These are phyloP conservation scores for Russula emetica DNA, from an alignment of 768 basidiomycete genomes.

Conservation along the genomic window DNA sequence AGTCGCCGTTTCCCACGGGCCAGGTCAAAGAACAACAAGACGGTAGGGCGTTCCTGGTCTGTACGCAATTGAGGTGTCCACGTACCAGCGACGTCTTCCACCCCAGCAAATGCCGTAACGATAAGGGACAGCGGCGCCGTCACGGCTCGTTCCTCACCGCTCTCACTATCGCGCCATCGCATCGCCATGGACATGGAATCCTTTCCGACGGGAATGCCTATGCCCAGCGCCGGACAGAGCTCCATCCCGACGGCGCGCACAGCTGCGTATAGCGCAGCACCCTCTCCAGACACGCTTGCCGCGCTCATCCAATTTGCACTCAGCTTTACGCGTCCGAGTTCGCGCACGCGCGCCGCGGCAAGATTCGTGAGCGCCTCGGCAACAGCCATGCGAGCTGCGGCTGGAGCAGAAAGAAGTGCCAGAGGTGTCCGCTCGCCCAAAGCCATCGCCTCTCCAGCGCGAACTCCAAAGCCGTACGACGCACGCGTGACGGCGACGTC, in stretches of 20 bases:
- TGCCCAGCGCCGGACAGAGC: conserved; percentile 85
- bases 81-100: conserved; percentile 69
- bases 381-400: conserved; percentile 94
- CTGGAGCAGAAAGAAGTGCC: conserved; percentile 80
- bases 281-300: conserved; percentile 84
- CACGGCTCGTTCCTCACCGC: conserved; percentile 67
- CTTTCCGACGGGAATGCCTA: conserved; percentile 98
- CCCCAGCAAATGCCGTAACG: conserved; percentile 90
- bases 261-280: conserved; percentile 84
- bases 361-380: conserved; percentile 92
- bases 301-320: conserved; percentile 99
- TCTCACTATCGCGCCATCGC: conserved; percentile 69
- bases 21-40: conserved; percentile 85
- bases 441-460: conserved; percentile 92
- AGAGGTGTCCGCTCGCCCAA: conserved; percentile 96
- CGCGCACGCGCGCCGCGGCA: conserved; percentile 68
- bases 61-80: conserved; percentile 90
- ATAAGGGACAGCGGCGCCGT: conserved; percentile 90
- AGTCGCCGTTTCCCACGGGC: conserved; percentile 76
- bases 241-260: conserved; percentile 89
- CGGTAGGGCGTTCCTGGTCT: conserved; percentile 56
- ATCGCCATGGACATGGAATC: conserved; percentile 99
- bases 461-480: conserved; percentile 85
- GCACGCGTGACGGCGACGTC: conserved; percentile 96
- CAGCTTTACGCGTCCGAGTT: conserved; percentile 77